Evolutionary conservation across 306 rosid genomes (phyloP).

Genomic region (Vigna unguiculata): DNA sequence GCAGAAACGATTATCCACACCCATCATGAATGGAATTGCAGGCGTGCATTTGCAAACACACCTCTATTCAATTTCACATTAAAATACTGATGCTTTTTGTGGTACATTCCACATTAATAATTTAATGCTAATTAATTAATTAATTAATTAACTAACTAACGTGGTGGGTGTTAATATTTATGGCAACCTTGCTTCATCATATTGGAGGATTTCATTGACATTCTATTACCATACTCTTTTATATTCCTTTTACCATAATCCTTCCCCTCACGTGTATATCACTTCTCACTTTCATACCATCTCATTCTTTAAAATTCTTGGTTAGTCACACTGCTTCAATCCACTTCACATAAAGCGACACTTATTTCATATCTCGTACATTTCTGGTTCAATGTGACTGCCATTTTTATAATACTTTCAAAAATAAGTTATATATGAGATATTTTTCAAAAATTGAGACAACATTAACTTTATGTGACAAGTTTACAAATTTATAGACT

Average conservation of each 20-base stretch:
- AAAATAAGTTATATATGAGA: too few species aligned
- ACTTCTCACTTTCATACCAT: conserved; percentile 1
- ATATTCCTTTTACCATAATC: conserved; percentile 57
- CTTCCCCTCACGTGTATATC: conserved; percentile 37
- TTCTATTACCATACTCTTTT: conserved; percentile 11
- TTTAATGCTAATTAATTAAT: not conserved
- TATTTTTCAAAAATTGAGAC: too few species aligned
- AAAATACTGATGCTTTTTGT: conserved; percentile 5
- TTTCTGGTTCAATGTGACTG: too few species aligned
- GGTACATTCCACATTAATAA: not conserved
- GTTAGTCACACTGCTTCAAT: not conserved
- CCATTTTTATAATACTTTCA: too few species aligned
- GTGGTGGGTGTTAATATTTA: not conserved
- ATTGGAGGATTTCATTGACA: conserved; percentile 43
- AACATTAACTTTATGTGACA: too few species aligned
- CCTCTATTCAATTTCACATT: not conserved
- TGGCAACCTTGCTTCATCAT: conserved; percentile 51
- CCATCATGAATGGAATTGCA: conserved; percentile 47
- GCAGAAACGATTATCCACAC: conserved; percentile 36
- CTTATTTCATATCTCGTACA: too few species aligned
- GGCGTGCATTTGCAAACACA: conserved; percentile 63
- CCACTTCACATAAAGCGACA: too few species aligned
- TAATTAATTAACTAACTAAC: not conserved
- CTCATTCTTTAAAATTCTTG: conserved; percentile 22
- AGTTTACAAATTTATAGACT: too few species aligned